Evolutionary conservation across 1,284 basidiomycete genomes (phyloP), one percentile per base, ranked within the genome.

Genomic region (Pseudomicrostroma phylloplanum): DNA sequence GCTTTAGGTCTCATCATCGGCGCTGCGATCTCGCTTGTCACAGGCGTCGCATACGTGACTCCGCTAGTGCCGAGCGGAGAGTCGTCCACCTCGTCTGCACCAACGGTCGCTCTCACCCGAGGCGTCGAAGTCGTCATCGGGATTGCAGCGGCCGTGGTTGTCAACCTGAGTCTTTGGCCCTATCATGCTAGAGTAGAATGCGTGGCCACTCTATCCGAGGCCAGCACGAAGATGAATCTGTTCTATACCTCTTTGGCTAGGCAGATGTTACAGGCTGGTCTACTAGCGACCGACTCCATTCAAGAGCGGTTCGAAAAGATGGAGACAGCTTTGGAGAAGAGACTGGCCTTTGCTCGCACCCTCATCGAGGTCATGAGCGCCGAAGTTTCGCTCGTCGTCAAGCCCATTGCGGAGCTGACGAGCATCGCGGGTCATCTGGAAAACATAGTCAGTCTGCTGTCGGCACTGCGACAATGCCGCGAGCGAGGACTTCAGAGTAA

Each of bases 381-480:
- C 54, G 82, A 83, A 66, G 51, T 83, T 9, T 81, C 81, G 15
- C 78, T 83, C 26, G 75, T 82, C 1, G 82, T 81, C 7, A 80
- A 82, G 57, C 82, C 82, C 0, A 78, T 80, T 60, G 71, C 69
- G 41, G 69, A 82, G 17, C 78, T 82, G 55, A 69, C 69, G 3
- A 80, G 80, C 58, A 71, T 82, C 48, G 75, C 82, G 15, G 79
- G 81, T 42, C 72, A 75, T 6, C 67, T 79, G 7, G 76, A 82
- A 36, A 74, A 71, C 2, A 74, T 82, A 26, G 67, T 80, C 23
- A 81, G 81, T 63, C 72, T 80, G 7, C 66, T 83, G 6, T 58
- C 72, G 6, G 81, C 81, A 26, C 70, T 83, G 43, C 65, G 82
- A 4, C 65, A 77, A 8, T 73, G 81, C 55, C 70, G 83, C 25